phyloP scores from a whole-genome alignment of 2,329 filamentous ascomycete genomes.

The Cryphonectria radicalis region DNA sequence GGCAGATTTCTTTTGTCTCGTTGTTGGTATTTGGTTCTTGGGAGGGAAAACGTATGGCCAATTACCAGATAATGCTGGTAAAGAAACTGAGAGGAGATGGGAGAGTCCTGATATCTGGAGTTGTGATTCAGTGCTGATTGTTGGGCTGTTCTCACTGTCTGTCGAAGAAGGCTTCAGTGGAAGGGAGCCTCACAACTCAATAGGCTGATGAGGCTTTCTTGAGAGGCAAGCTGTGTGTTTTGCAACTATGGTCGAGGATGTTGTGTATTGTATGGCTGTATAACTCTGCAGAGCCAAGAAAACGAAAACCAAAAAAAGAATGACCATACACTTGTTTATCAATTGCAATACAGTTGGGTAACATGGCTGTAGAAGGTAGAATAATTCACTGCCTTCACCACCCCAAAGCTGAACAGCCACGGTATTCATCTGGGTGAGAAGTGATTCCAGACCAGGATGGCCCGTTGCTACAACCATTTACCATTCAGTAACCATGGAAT shows the following conservation, averaged over 20 bases:
- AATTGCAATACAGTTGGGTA: background rate
- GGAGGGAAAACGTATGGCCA: background rate
- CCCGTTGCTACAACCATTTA: background rate
- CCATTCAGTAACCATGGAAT: background rate
- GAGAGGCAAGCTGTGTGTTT: background rate
- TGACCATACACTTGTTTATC: background rate
- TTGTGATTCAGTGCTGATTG: background rate
- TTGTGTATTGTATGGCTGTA: background rate
- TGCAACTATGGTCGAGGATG: background rate
- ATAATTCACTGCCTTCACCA: too few relatives aligned
- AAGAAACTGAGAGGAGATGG: too few relatives aligned
- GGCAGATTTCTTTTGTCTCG: background rate
- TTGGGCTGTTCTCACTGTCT: background rate
- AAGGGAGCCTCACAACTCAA: background rate
- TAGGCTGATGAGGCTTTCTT: background rate
- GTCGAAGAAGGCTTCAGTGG: background rate
- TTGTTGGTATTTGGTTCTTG: background rate
- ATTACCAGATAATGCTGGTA: too few relatives aligned
- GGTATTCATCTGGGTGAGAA: background rate
- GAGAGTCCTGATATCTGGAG: background rate
- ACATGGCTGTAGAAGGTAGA: background rate
- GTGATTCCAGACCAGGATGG: background rate
- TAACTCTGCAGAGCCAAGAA: background rate
- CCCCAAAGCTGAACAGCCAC: background rate
- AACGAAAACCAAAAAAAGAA: too few relatives aligned